These are phyloP conservation scores for Suhomyces wounanorum DNA, from an alignment of 1,139 yeast genomes.

Conservation along the genomic window DNA sequence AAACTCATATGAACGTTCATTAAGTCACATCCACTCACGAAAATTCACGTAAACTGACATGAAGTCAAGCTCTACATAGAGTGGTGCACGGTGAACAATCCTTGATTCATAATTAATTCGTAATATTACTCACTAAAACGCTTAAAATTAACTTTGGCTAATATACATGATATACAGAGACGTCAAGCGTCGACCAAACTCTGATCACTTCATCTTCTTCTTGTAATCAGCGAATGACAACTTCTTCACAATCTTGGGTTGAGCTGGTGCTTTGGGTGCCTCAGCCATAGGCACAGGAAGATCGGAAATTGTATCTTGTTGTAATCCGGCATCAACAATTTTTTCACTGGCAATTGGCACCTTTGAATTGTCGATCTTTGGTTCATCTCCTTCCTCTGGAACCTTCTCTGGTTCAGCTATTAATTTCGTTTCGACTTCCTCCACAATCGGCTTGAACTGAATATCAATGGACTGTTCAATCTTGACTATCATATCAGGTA, in stretches of 20 bases:
- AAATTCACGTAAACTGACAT: no score
- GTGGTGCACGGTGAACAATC: no score
- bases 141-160: not conserved
- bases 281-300: conserved; percentile 12
- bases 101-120: not conserved
- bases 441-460: conserved; percentile 19
- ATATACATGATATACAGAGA: not conserved
- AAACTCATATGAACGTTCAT: no score
- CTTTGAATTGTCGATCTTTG: not conserved
- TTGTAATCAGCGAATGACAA: conserved; percentile 83
- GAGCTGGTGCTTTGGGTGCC: conserved; percentile 16
- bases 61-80: no score
- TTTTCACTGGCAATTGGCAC: not conserved
- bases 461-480: conserved; percentile 29
- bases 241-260: conserved; percentile 55
- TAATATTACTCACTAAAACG: not conserved
- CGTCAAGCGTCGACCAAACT: not conserved
- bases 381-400: not conserved
- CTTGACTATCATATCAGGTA: conserved; percentile 28
- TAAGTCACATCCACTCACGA: no score
- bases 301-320: conserved; percentile 11
- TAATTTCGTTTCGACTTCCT: conserved; percentile 13
- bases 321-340: not conserved
- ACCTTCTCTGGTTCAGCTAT: not conserved
- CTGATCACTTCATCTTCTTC: conserved; percentile 56